phyloP scores from a whole-genome alignment of 2,329 filamentous ascomycete species.

The Aspergillus fijiensis region DNA sequence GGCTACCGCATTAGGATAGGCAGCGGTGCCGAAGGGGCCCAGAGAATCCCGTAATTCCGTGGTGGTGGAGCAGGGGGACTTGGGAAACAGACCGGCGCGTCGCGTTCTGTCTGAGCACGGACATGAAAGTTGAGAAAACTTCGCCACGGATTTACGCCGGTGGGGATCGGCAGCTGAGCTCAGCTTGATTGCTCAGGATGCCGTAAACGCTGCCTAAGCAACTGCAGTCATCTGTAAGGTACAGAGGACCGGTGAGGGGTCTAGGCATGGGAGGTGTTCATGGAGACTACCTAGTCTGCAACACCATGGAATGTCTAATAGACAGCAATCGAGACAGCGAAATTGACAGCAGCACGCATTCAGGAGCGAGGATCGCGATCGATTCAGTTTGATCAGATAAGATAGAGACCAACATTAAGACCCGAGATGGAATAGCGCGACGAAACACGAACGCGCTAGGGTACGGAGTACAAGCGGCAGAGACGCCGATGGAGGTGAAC shows the following conservation, averaged over 20 bases:
- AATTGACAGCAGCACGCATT: background rate
- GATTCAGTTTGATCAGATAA: conserved; percentile 6
- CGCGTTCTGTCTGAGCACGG: conserved; percentile 3
- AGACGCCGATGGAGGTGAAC: background rate
- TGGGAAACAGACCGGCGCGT: background rate
- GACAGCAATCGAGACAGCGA: background rate
- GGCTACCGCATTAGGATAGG: background rate
- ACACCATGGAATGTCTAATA: background rate
- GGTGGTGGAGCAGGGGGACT: background rate
- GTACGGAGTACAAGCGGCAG: background rate
- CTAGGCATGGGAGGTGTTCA: background rate
- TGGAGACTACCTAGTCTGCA: background rate
- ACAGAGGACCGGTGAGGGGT: background rate
- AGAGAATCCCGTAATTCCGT: conserved; percentile 16
- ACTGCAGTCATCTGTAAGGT: conserved; percentile 4
- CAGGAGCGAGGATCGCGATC: background rate
- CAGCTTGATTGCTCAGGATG: conserved; percentile 2
- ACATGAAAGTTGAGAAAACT: background rate
- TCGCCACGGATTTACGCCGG: conserved; percentile 3
- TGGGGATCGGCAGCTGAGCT: conserved; percentile 4
- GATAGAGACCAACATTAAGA: background rate
- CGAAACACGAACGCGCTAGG: background rate
- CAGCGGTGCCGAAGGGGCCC: background rate
- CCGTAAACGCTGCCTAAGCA: background rate
- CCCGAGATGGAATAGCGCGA: background rate